Base-by-base conservation (phyloP, 2,329 filamentous ascomycete genomes). In the Fonsecaea nubica region DNA sequence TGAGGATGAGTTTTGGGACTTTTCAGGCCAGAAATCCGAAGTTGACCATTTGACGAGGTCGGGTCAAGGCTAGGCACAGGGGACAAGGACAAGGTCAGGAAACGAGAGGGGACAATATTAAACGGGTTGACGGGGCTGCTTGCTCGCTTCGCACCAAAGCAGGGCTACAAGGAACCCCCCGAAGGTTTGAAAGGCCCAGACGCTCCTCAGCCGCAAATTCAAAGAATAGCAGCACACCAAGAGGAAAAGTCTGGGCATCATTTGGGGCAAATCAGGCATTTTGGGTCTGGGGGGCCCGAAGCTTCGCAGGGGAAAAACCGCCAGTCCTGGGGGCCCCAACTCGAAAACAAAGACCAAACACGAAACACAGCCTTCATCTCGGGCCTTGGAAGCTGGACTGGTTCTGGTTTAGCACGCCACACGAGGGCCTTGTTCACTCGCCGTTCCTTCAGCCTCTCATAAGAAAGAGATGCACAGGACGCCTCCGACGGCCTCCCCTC, bases 291-390 rank as follows among this genome's bases (percentile, higher is more conserved):
- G 40, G 40, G 40, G 40, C 40, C 40, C 40, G n/a, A 45, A 45
- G 5, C 40, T 45, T 45, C 40, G 15, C 40, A 45, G 5, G 13
- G 4, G 38, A 13, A 9, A 1, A 25, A 25, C 25, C 25, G 25
- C 25, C 35, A 38, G 35, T 8, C 35, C 40, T 25, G 25, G 25
- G 25, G 25, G 25, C 25, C 25, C 25, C 25, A 25, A 25, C 30
- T 32, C 30, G 30, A 32, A 45, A 45, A 25, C 25, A n/a, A 18
- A 25, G 4, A 48, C 42, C n/a, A 50, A 50, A 50, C 45, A 50
- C 18, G 18, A 50, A 50, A 50, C 45, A 50, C 45, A 50, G 45
- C 45, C 45, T 50, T 50, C 45, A 50, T 50, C 45, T 50, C 45
- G 45, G 30, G 30, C 18, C 45, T 50, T 50, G 10, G 45, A 50